Evolutionary conservation across 2,329 filamentous ascomycete species (phyloP).

Genomic region (Cercospora citrullina): DNA sequence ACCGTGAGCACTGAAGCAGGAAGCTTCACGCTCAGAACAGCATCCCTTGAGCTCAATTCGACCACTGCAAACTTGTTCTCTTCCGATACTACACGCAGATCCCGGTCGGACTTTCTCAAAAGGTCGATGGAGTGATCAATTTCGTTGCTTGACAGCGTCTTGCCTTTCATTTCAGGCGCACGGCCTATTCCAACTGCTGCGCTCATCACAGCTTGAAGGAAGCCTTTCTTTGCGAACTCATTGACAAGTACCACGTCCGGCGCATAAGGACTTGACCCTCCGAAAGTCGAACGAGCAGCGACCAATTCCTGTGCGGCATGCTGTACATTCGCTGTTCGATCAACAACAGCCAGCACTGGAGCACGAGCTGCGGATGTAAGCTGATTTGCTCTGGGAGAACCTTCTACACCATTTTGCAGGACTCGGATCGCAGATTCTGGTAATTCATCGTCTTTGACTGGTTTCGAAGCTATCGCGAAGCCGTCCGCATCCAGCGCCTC

Average conservation of each 20-base stretch:
- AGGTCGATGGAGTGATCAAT: constrained; percentile 10
- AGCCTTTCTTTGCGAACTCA: constrained; percentile 59
- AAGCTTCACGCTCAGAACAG: constrained; percentile 40
- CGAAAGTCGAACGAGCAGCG: constrained; percentile 56
- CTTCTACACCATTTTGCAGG: constrained; percentile 36
- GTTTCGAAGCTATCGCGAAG: constrained; percentile 46
- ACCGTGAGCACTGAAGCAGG: constrained; percentile 48
- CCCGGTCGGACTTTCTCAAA: constrained; percentile 16
- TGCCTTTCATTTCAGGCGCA: not conserved
- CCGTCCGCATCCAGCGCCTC: constrained; percentile 51
- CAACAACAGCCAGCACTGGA: constrained; percentile 58
- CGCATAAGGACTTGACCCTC: constrained; percentile 60
- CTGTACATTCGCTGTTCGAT: constrained; percentile 58
- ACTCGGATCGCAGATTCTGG: constrained; percentile 37
- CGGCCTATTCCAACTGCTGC: not conserved
- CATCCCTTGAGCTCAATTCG: constrained; percentile 26
- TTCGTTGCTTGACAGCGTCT: constrained; percentile 1
- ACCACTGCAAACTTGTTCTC: constrained; percentile 30
- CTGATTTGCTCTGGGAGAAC: constrained; percentile 31
- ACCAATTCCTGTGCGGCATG: constrained; percentile 56
- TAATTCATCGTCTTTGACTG: constrained; percentile 34
- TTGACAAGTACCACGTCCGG: constrained; percentile 66
- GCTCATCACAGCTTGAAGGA: constrained; percentile 52
- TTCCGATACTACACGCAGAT: constrained; percentile 27
- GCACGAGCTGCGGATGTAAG: constrained; percentile 40